A percentile compares a stretch with the other conserved stretches of the same genome.
These are phyloP conservation scores for Thymus quinquecostatus DNA, from an alignment of 257 asterid genomes.

Conservation along the genomic window DNA sequence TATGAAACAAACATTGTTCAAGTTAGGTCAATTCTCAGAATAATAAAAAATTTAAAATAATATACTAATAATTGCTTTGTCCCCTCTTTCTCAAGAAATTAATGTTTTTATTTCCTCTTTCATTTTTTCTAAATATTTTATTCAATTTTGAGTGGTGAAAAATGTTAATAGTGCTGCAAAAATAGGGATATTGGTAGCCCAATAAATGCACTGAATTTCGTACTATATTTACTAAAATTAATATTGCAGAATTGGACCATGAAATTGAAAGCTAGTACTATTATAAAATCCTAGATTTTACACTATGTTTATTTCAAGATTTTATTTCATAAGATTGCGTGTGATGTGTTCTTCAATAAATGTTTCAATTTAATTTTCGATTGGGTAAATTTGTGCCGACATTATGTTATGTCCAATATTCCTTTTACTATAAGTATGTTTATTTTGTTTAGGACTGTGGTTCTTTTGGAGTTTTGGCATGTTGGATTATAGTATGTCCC, in stretches of 20 bases:
- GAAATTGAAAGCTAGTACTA: not conserved
- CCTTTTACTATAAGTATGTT: no score
- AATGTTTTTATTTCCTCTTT: not conserved
- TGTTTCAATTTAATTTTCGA: not conserved
- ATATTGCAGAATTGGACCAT: slow-evolving; percentile 12
- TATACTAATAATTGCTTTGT: no score
- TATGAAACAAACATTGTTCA: not conserved
- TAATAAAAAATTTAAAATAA: not conserved
- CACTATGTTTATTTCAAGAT: not conserved
- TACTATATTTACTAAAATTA: slow-evolving; percentile 14
- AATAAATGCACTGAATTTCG: slow-evolving; percentile 25
- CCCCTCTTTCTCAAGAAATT: not conserved
- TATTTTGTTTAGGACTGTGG: no score
- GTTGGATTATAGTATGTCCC: no score
- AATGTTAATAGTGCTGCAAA: slow-evolving; percentile 2
- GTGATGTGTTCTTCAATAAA: not conserved
- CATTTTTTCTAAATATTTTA: no score
- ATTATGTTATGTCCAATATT: not conserved
- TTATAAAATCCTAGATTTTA: not conserved
- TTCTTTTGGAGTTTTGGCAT: not conserved
- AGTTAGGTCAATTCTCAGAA: not conserved
- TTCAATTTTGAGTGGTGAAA: not conserved
- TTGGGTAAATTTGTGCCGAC: not conserved
- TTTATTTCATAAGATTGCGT: not conserved
- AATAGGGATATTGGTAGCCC: slow-evolving; percentile 20